Evolutionary conservation across 2,329 filamentous ascomycete species (phyloP), one percentile per base, ranked within the genome.

Genomic region (Pyrenophora tritici-repentis): DNA sequence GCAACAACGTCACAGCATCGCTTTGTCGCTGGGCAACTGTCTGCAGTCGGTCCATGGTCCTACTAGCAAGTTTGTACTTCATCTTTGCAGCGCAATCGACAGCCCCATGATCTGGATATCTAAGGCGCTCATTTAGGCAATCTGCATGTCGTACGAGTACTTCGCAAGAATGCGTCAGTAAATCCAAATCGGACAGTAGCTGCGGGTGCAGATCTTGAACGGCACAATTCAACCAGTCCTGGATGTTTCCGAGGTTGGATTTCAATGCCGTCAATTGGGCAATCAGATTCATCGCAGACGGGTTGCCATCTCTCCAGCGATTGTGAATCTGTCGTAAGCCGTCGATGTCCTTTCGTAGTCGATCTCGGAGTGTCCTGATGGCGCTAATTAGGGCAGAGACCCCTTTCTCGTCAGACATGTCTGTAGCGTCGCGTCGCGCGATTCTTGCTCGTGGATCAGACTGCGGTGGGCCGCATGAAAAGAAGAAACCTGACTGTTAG

Each of bases 121-220:
- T 54, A 10, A 73, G 57, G 37, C 66, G 60, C 14, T 47, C 48
- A 26, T 64, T 58, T 40, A 73, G 40, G 1, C 42, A 51, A 42
- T 71, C 67, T 37, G 69, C 50, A 40, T 70, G 67, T 17, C 65
- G 61, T 13, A 67, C 61, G 6, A 73, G 65, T 44, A 68, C 44
- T 6, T 50, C 50, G 45, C 68, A 72, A 17, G 69, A 72, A 18
- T 57, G 58, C 58, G 68, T 67, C 20, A 73, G 49, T n/a, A 73
- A 43, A 22, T 66, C 63, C 53, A 73, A 51, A 42, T 73, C 70
- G 8, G 61, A 62, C 20, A 73, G 67, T 20, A 73, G 61, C 46
- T 73, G 70, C 12, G 66, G 62, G 40, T 73, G 70, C 58, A 73
- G 57, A 46, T 72, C 68, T 36, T 62, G 56, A 42, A 72, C 61